Base-by-base conservation (phyloP, 1,139 yeast genomes). In the Diutina ranongensis region DNA sequence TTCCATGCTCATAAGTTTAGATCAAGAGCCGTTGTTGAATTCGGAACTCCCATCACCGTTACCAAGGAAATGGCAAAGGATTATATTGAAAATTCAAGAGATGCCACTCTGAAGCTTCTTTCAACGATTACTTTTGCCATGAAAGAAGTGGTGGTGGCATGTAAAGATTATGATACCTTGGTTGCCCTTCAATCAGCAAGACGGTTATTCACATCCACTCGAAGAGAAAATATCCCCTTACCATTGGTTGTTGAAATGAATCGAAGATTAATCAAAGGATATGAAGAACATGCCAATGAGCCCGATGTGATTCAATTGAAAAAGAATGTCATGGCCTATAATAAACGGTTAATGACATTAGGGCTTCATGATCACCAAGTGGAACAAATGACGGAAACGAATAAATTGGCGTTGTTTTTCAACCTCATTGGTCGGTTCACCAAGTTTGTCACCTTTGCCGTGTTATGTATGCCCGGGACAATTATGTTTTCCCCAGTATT, bases 191-290 rank as follows among this genome's bases (percentile, higher is more conserved):
- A 64, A 41, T 65, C 67, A 2, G 68, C 66, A 2, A 57, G 76
- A 49, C 58, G 76, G 48, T 58, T 71, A 47, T 69, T 66, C 49
- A 81, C 51, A 62, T 78, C 51, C 76, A 80, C 46, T 74, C 78
- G 45, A 72, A 77, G 71, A 45, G 64, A 62, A 10, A 49, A 49
- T 51, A 69, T 88, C 45, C 74, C 74, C 1, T 57, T 68, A 20
- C 71, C 75, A 1, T 54, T 70, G 57, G 72, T 70, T 40, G 67
- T 69, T 31, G 75, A 71, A 50, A 67, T 69, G 73, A 70, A 68
- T 53, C 51, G 75, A 45, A 54, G 74, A 45, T 58, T 71, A 35
- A 62, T 68, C 13, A 59, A 60, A 49, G 74, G 74, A 0, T 71
- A 69, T 51, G 63, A 67, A 46, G 55, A 64, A 49, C 62, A 64